Conservation (phyloP, 2,329 filamentous ascomycete species). For the Byssochlamys sp. region DNA sequence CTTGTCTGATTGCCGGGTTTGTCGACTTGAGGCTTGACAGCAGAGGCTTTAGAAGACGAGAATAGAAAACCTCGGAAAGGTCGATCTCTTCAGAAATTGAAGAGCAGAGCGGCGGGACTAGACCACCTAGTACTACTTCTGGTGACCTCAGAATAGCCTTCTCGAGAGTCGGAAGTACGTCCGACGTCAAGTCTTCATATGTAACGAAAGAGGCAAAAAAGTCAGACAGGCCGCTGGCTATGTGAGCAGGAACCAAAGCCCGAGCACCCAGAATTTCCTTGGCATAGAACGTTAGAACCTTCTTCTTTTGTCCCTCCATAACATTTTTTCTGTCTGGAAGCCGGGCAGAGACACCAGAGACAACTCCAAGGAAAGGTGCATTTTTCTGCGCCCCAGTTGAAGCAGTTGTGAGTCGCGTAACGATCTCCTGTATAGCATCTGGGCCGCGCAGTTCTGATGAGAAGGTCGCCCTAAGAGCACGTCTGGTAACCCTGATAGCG, state of each 20-base stretch:
- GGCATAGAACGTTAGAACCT: conserved; percentile 72
- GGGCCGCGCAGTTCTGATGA: conserved; percentile 49
- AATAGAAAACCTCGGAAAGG: conserved; percentile 61
- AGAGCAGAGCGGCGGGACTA: conserved; percentile 63
- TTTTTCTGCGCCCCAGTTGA: conserved; percentile 56
- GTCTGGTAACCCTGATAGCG: conserved; percentile 66
- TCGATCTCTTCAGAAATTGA: conserved; percentile 64
- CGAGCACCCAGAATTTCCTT: conserved; percentile 78
- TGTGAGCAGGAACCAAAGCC: conserved; percentile 57
- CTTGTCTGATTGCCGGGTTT: conserved; percentile 65
- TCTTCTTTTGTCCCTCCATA: conserved; percentile 57
- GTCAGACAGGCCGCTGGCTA: conserved; percentile 64
- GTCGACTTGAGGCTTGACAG: conserved; percentile 87
- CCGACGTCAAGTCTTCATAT: conserved; percentile 62
- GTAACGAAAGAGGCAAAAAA: conserved; percentile 72
- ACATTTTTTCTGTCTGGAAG: conserved; percentile 53
- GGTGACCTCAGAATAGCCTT: conserved; percentile 82
- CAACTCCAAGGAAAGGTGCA: conserved; percentile 68
- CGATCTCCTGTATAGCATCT: conserved; percentile 52
- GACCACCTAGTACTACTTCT: conserved; percentile 73
- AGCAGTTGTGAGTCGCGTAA: conserved; percentile 62
- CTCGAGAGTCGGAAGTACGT: conserved; percentile 72
- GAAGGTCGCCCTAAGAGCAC: conserved; percentile 68
- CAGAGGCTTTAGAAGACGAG: conserved; percentile 72
- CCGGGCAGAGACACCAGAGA: conserved; percentile 76